Conservation (phyloP, 2,329 filamentous ascomycete genomes). For the Orbilia quercus region DNA sequence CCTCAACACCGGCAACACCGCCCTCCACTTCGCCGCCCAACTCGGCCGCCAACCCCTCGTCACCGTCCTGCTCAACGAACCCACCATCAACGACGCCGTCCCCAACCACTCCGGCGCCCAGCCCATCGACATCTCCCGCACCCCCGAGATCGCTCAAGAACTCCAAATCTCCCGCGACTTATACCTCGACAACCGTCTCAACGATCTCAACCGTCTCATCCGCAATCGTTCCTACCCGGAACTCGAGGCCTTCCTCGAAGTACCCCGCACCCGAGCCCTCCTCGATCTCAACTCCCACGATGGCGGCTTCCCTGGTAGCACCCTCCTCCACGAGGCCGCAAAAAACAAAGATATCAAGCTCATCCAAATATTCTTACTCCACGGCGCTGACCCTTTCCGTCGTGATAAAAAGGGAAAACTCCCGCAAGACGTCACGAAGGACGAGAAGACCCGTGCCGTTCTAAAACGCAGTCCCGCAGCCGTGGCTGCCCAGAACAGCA, state of each 20-base stretch:
- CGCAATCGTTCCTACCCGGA: conserved; percentile 77
- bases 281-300: conserved; percentile 84
- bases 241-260: conserved; percentile 82
- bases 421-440: conserved; percentile 94
- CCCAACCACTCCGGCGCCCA: conserved; percentile 85
- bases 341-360: conserved; percentile 86
- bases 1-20: conserved; percentile 86
- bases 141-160: conserved; percentile 93
- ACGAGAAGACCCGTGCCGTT: conserved; percentile 87
- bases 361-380: conserved; percentile 88
- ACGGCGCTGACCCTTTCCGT: conserved; percentile 94
- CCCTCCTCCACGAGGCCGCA: conserved; percentile 90
- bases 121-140: conserved; percentile 87
- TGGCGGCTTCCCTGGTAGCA: conserved; percentile 80
- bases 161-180: conserved; percentile 89
- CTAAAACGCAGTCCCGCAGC: conserved; percentile 94
- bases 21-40: conserved; percentile 85
- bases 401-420: conserved; percentile 95
- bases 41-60: conserved; percentile 85
- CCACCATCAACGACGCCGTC: conserved; percentile 86
- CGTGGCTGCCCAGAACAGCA: conserved; percentile 90
- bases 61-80: conserved; percentile 82
- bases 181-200: conserved; percentile 86
- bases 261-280: conserved; percentile 84
- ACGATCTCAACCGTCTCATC: conserved; percentile 84